Conservation (phyloP, 352 stramenopile genomes). For the Halophytophthora batemanensis region DNA sequence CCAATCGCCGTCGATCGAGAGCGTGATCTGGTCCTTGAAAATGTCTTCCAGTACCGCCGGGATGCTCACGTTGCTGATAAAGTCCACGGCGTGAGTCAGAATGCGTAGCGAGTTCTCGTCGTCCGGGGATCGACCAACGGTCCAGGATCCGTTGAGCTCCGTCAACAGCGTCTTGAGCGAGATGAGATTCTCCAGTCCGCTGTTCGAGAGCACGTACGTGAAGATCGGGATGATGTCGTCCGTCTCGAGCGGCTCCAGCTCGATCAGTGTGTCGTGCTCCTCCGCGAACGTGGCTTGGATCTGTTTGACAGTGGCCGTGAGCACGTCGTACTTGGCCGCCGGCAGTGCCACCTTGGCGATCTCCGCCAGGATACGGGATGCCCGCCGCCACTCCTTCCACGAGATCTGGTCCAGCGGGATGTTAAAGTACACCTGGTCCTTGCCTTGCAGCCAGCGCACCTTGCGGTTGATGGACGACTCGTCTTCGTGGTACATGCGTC, state of each 20-base stretch:
- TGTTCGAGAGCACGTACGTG: conserved; percentile 88
- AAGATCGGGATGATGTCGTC: conserved; percentile 89
- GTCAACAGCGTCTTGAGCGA: conserved; percentile 75
- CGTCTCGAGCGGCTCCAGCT: conserved; percentile 61
- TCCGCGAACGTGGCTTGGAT: conserved; percentile 78
- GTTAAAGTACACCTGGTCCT: conserved; percentile 89
- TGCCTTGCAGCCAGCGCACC: conserved; percentile 86
- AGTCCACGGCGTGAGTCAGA: conserved; percentile 77
- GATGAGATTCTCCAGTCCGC: conserved; percentile 78
- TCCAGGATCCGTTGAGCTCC: conserved; percentile 72
- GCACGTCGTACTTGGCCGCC: conserved; percentile 76
- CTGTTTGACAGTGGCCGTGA: conserved; percentile 67
- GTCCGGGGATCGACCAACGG: conserved; percentile 52
- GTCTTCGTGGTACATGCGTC: conserved; percentile 67
- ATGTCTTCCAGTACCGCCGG: conserved; percentile 86
- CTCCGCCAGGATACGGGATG: conserved; percentile 68
- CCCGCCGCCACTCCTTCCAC: conserved; percentile 80
- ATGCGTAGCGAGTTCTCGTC: conserved; percentile 69
- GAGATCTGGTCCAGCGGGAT: conserved; percentile 81
- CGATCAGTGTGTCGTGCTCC: conserved; percentile 56
- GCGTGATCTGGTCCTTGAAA: conserved; percentile 88
- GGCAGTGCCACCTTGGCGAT: conserved; percentile 48
- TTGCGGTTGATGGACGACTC: conserved; percentile 81
- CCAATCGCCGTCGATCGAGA: conserved; percentile 87
- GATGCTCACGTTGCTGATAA: conserved; percentile 85